Evolutionary conservation across 108 stramenopile genomes (phyloP).

Genomic region (Aurantiochytrium sp.): DNA sequence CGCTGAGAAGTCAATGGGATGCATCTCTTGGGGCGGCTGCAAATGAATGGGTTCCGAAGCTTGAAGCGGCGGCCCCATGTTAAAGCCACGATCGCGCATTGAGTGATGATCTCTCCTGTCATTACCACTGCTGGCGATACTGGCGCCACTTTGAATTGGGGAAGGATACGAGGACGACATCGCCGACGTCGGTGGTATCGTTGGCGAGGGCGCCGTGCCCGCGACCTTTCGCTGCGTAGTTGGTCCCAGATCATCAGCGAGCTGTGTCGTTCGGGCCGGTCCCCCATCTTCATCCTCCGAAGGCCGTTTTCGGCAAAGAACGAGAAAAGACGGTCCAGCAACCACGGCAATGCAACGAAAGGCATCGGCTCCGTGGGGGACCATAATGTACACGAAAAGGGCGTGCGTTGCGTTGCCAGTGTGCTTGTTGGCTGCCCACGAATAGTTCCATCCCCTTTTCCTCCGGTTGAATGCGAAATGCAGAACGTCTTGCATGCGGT

Average conservation of each 20-base stretch:
- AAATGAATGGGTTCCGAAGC: no score
- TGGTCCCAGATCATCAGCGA: neutral
- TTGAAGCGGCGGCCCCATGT: no score
- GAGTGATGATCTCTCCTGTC: no score
- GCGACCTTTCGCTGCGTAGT: neutral
- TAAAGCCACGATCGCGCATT: no score
- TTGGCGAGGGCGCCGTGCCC: no score
- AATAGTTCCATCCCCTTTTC: neutral
- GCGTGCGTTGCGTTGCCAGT: neutral
- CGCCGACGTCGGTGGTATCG: no score
- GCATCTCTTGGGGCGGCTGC: no score
- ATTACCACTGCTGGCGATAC: no score
- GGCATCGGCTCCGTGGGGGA: neutral
- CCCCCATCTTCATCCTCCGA: neutral
- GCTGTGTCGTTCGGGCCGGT: neutral
- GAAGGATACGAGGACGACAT: no score
- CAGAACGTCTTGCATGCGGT: neutral
- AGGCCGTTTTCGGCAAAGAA: neutral
- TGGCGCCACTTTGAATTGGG: no score
- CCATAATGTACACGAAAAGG: conserved; percentile 12
- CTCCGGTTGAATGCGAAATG: neutral
- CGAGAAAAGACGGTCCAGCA: neutral
- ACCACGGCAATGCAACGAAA: neutral
- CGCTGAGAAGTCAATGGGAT: no score
- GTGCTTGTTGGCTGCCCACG: neutral